Percentiles rank a stretch among this genome's conserved stretches.
These are phyloP conservation scores for Ceratobasidium sp. DNA, from an alignment of 1,284 basidiomycete species.

Conservation along the genomic window DNA sequence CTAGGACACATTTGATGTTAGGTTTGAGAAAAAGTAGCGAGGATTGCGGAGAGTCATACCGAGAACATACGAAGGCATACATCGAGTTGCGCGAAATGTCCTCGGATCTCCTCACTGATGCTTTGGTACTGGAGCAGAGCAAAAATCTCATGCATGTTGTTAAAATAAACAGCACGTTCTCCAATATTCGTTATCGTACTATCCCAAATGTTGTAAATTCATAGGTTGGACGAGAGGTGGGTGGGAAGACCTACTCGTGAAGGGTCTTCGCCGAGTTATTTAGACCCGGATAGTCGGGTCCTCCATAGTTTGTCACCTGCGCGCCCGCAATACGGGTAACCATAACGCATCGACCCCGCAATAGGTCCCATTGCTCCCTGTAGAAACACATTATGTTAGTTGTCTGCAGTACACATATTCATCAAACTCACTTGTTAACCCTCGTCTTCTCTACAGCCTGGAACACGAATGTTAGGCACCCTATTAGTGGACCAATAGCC, in stretches of 20 bases:
- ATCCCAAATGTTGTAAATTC: neutral
- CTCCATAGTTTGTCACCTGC: conserved; percentile 4
- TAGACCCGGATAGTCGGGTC: neutral
- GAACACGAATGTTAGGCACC: neutral
- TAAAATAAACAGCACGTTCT: neutral
- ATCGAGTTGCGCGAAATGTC: conserved; percentile 7
- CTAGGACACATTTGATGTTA: neutral
- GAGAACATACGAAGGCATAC: conserved; percentile 17
- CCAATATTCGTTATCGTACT: neutral
- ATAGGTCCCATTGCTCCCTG: conserved; percentile 12
- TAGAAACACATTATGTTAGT: neutral
- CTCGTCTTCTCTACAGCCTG: conserved; percentile 8
- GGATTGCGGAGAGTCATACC: neutral
- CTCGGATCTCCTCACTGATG: conserved; percentile 8
- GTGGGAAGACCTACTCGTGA: neutral
- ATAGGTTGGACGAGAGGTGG: no score
- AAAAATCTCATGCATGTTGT: neutral
- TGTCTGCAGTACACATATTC: neutral
- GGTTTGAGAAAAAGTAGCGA: neutral
- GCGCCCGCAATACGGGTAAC: neutral
- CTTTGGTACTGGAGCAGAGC: neutral
- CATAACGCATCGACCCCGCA: conserved; percentile 12
- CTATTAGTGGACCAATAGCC: conserved; percentile 14
- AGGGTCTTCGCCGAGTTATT: neutral
- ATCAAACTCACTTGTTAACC: conserved; percentile 18